Base-by-base conservation (phyloP, 768 basidiomycete genomes). In the Psilocybe cyanescens region DNA sequence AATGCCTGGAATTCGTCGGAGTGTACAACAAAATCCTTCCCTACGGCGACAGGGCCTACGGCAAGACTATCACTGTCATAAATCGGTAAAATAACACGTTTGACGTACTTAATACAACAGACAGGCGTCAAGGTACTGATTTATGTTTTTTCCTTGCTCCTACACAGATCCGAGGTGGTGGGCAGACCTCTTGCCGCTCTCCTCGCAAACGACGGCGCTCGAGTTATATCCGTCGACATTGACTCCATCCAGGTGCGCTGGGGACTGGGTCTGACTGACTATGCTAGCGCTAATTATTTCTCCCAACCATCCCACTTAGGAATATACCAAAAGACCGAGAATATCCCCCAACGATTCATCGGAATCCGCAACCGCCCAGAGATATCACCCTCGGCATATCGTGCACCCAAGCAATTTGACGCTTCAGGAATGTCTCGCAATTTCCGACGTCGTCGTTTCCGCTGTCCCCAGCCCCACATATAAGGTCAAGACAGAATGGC, bases 121-220 rank as follows among this genome's bases (percentile, higher is more conserved):
- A 41, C 31, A 17, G 28, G 37, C 12, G 16, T 50, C 9, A 24
- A 16, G 7, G 17, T 37, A 8, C 19, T 29, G 24, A 50, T 30
- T 24, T 9, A 19, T 48, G 28, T 48, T 3, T 44, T 11, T 3
- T 47, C 14, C 14, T 39, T 57, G 16, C 19, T 55, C 55, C 16
- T 35, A 24, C n/a, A 37, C 67, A 94, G 95, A 64, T 96, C 94
- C 41, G 97, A 99, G 74, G 97, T 99, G 37, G 97, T 99, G 14
- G 97, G 97, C 16, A 83, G 97, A 61, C 97, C 97, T 11, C 81
- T 99, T n/a, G 97, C 95, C 0, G 97, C 97, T 3, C 79, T 99
- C 49, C 83, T 99, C 45, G 87, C 96, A 3, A 99, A 99, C 71
- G 97, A 99, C 71, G 97, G 97, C 30, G 97, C 97, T 1, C 83